Evolutionary conservation across 176 grass and related monocot species (phyloP), one percentile per base, ranked within the genome.

Genomic region (Oryza australiensis): DNA sequence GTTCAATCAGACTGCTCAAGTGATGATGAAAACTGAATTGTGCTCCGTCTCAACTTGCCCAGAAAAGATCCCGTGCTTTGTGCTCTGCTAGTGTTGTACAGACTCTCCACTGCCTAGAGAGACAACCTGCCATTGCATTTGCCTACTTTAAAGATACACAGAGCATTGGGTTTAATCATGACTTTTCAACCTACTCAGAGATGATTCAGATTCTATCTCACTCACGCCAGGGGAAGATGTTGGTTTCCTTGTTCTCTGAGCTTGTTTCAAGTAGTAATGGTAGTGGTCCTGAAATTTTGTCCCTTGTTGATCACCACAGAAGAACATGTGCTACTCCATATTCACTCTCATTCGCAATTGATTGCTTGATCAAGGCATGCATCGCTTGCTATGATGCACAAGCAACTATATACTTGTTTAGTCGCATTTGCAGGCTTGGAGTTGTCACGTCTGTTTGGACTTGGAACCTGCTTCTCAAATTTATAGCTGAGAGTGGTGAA

Each of bases 311-410:
- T 28, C 84, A 82, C 40, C 74, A 92, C 68, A 57, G 33, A 10
- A 74, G 43, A 24, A 75, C 35, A 4, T 77, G 55, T 29, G 45
- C 68, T 23, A 68, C 49, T 57, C 62, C 83, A 12, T 7, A 63
- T 29, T 43, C 51, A 15, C 71, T 92, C 62, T 74, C 83, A 13
- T 94, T 84, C 23, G 32, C 73, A n/a, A 3, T 82, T 0, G 73
- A 97, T 75, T 83, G 90, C 67, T 76, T 97, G 41, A 76, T 94
- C 51, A 89, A 80, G 70, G 81, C 94, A n/a, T 89, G 74, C 74
- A 43, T 62, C 9, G 63, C 13, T 63, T 91, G 70, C 49, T 23
- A 73, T 13, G 45, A 82, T 45, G 76, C 60, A n/a, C 28, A 62
- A 66, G 88, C 83, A 23, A 87, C 90, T 20, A 18, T 55, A 18